Base-by-base conservation (phyloP, 2,329 filamentous ascomycete species). In the Lizonia empirigonia region DNA sequence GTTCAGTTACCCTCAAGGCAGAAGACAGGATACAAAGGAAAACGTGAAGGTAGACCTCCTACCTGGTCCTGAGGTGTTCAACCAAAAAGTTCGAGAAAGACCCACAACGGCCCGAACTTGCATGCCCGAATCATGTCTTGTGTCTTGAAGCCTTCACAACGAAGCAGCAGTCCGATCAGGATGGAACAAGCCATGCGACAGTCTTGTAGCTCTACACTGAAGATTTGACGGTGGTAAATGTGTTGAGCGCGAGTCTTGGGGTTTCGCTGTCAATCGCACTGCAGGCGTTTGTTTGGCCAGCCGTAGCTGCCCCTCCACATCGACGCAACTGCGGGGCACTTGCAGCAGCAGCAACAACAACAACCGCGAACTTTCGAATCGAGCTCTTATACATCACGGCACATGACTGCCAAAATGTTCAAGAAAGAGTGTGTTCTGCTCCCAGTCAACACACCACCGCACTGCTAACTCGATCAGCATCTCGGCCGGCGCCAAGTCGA, bases 401-500 rank as follows among this genome's bases (percentile, higher is more conserved):
- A 42, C 32, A 37, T 41, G 49, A 46, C 51, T 51, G 37, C 50
- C 53, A 68, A 30, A 18, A 72, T 72, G 70, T 72, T 72, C 46
- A 72, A 72, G 47, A 72, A 72, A 65, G 70, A 72, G 69, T 71
- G 51, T 23, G 45, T 9, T 13, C 5, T 8, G n/a, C 29, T 16
- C 15, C 12, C 13, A 4, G 18, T 15, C 7, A 4, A 9, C 20
- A 13, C 19, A 20, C 13, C 7, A 7, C 7, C 18, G 44, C 44
- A 22, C 24, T 20, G 7, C 38, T 44, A 48, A 60, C 13, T 16
- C 23, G 33, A 15, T 20, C 59, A 93, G 89, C 62, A 86, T 96
- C 73, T 79, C 85, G 66, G 78, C 87, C 20, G 85, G 88, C 61
- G 87, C 90, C 49, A 96, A 94, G 78, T 91, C 91, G 65, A 97